These are phyloP conservation scores for Aspergillus sp. DNA, from an alignment of 2,329 filamentous ascomycete genomes.

Conservation along the genomic window DNA sequence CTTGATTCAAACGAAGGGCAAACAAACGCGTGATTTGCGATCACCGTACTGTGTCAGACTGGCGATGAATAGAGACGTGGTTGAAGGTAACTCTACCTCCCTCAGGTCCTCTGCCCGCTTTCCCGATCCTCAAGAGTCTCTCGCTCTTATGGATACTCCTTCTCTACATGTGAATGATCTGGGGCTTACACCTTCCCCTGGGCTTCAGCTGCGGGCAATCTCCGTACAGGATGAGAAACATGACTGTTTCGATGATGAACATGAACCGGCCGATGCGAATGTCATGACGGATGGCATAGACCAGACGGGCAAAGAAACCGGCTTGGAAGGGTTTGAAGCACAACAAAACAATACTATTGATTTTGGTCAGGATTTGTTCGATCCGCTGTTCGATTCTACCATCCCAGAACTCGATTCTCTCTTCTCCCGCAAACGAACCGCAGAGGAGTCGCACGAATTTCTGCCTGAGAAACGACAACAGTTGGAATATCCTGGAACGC, in stretches of 20 bases:
- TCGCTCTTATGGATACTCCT: constrained; percentile 23
- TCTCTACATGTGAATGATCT: constrained; percentile 34
- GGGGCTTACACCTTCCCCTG: constrained; percentile 46
- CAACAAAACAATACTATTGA: neutral
- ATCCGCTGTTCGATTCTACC: constrained; percentile 21
- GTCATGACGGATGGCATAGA: neutral
- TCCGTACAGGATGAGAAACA: constrained; percentile 13
- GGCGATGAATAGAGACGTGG: constrained; percentile 26
- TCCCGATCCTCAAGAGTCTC: constrained; percentile 17
- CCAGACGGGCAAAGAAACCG: neutral
- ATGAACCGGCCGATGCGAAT: neutral
- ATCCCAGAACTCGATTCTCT: constrained; percentile 19
- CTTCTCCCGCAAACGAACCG: constrained; percentile 24
- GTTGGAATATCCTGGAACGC: constrained; percentile 18
- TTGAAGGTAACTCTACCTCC: constrained; percentile 44
- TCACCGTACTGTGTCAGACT: neutral
- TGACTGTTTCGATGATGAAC: neutral
- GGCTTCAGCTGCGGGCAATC: constrained; percentile 30
- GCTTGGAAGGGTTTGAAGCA: neutral
- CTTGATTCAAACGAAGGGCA: neutral
- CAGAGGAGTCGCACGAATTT: constrained; percentile 18
- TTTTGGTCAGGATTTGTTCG: constrained; percentile 13
- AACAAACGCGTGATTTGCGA: neutral
- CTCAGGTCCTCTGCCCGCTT: constrained; percentile 23
- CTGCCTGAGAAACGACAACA: constrained; percentile 21